Percentiles rank a stretch among this genome's conserved stretches.
Conservation (phyloP, 78 protist species). For the Dictyostelium brefeldianum region DNA sequence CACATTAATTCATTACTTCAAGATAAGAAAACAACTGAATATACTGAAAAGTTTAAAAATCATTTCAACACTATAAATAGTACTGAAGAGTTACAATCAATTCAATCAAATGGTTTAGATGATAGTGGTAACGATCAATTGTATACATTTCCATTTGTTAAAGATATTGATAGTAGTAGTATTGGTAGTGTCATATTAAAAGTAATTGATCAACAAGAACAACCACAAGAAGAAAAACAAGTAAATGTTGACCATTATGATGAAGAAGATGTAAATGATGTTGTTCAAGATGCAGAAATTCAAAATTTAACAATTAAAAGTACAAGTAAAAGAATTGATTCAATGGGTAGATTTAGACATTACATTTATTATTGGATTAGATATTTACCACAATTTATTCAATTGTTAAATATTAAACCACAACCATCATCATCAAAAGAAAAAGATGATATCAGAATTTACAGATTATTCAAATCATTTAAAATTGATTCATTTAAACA, state of each 20-base stretch:
- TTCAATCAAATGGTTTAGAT: background rate
- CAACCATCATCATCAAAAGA: no score
- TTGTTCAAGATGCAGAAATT: background rate
- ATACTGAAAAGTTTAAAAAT: background rate
- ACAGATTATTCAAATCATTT: background rate
- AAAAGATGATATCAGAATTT: background rate
- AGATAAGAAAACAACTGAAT: background rate
- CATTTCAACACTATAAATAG: conserved; percentile 1
- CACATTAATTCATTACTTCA: background rate
- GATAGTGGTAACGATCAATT: background rate
- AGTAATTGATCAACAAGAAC: no score
- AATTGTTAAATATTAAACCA: background rate
- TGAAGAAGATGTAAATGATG: background rate
- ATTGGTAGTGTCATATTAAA: background rate
- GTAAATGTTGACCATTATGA: background rate
- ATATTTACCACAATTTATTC: background rate
- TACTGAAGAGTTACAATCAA: background rate
- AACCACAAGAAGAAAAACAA: background rate
- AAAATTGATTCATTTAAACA: background rate
- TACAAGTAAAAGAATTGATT: background rate
- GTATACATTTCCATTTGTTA: background rate
- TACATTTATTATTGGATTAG: conserved; percentile 4
- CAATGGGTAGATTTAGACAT: background rate
- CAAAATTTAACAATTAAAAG: background rate
- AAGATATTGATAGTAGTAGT: background rate